A percentile compares a stretch with the other conserved stretches of the same genome.
phyloP scores from a whole-genome alignment of 352 stramenopile species.

The Globisporangium iwayamae region DNA sequence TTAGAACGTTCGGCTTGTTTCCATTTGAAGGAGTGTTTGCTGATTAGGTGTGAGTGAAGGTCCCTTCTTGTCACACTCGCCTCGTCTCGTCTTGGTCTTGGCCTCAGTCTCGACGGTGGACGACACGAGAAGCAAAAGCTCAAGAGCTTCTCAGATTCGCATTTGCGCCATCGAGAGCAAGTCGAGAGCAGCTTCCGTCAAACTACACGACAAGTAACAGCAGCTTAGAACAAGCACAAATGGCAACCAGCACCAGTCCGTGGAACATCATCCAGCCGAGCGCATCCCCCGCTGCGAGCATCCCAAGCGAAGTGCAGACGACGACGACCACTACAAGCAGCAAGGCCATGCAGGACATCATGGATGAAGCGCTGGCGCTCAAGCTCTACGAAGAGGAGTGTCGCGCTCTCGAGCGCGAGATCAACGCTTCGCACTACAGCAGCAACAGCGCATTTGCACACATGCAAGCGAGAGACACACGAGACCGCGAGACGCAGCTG shows the following conservation, averaged over 20 bases:
- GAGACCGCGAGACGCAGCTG: conserved; percentile 29
- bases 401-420: conserved; percentile 29
- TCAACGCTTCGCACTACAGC: conserved; percentile 32
- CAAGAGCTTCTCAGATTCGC: conserved; percentile 13
- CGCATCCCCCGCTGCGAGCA: not conserved
- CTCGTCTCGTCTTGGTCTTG: not conserved
- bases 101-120: not conserved
- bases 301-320: not conserved
- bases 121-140: not conserved
- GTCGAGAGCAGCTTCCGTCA: not conserved
- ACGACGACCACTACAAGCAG: not conserved
- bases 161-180: conserved; percentile 6
- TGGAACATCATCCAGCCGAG: conserved; percentile 4
- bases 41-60: conserved; percentile 8
- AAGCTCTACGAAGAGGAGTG: conserved; percentile 66
- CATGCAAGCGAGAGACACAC: conserved; percentile 19
- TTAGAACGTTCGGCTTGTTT: conserved; percentile 6
- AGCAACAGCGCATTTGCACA: conserved; percentile 33
- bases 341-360: conserved; percentile 58
- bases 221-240: not conserved
- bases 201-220: not conserved
- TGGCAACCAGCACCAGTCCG: conserved; percentile 14
- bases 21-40: conserved; percentile 1
- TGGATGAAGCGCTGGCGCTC: conserved; percentile 63
- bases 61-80: not conserved